phyloP scores from a whole-genome alignment of 2,329 filamentous ascomycete species.

The Talaromyces sp. region DNA sequence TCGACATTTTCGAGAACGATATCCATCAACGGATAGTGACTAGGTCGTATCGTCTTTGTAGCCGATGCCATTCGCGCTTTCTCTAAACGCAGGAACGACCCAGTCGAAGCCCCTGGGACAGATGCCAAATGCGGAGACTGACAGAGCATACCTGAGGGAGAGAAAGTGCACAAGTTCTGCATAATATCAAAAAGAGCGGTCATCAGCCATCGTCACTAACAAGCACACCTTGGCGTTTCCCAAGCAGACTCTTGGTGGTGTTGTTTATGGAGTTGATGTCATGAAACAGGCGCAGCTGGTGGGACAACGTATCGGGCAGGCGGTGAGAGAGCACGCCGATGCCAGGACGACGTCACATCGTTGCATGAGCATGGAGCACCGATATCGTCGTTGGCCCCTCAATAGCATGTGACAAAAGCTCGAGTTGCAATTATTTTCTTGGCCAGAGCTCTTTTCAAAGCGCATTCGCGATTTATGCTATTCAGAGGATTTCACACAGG shows the following conservation, averaged over 20 bases:
- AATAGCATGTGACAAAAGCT: background rate
- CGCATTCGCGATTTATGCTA: background rate
- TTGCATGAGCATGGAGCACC: background rate
- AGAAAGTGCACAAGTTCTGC: background rate
- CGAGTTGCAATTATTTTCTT: background rate
- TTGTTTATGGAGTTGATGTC: background rate
- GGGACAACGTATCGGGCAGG: background rate
- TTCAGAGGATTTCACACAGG: background rate
- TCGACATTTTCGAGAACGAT: slow-evolving; percentile 9
- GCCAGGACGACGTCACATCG: background rate
- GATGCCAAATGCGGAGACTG: slow-evolving; percentile 16
- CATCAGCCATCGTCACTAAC: background rate
- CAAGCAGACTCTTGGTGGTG: background rate
- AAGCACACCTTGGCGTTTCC: background rate
- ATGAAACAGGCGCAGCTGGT: background rate
- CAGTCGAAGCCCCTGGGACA: slow-evolving; percentile 22
- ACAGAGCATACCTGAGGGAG: slow-evolving; percentile 21
- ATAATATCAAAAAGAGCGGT: background rate
- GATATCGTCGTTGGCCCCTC: background rate
- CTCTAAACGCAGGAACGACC: slow-evolving; percentile 16
- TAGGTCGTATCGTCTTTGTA: slow-evolving; percentile 9
- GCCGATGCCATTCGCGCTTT: slow-evolving; percentile 11
- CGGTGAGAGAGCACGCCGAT: background rate
- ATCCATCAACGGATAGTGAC: background rate
- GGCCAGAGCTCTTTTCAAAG: background rate